Conservation (phyloP, 768 basidiomycete species). For the Naematelia encephala region DNA sequence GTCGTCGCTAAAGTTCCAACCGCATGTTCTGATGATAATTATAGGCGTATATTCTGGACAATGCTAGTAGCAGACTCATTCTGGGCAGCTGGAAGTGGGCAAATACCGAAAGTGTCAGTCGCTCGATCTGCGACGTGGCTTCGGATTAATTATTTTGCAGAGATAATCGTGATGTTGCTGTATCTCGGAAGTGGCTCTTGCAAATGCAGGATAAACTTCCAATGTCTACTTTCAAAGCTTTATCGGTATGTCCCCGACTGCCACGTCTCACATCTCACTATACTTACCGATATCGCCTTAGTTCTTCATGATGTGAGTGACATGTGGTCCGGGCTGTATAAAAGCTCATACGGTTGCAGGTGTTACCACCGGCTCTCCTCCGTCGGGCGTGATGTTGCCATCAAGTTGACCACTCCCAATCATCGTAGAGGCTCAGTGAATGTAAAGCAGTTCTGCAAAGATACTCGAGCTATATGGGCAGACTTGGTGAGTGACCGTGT, state of each 20-base stretch:
- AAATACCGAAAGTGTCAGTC: slow-evolving; percentile 27
- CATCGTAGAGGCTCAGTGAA: slow-evolving; percentile 16
- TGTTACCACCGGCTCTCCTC: slow-evolving; percentile 18
- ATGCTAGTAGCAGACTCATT: slow-evolving; percentile 24
- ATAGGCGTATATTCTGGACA: slow-evolving; percentile 29
- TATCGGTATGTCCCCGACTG: slow-evolving; percentile 13
- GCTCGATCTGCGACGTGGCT: not conserved
- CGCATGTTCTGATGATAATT: not conserved
- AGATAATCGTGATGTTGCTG: not conserved
- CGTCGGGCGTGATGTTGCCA: slow-evolving; percentile 16
- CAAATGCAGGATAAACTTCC: slow-evolving; percentile 17
- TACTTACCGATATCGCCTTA: slow-evolving; percentile 5
- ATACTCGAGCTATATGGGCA: slow-evolving; percentile 16
- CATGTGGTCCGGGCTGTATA: not conserved
- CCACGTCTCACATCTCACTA: not conserved
- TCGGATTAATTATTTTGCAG: not conserved
- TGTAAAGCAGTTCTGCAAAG: slow-evolving; percentile 16
- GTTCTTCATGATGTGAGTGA: slow-evolving; percentile 22
- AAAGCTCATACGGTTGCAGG: slow-evolving; percentile 6
- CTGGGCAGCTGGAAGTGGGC: slow-evolving; percentile 21
- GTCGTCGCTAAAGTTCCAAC: not conserved
- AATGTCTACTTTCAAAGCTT: slow-evolving; percentile 19
- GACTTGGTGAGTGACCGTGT: slow-evolving; percentile 17
- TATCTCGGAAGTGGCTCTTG: slow-evolving; percentile 23
- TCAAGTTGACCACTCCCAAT: slow-evolving; percentile 11